These are phyloP conservation scores for Triadica sebifera DNA, from an alignment of 345 rosid species.

Conservation along the genomic window DNA sequence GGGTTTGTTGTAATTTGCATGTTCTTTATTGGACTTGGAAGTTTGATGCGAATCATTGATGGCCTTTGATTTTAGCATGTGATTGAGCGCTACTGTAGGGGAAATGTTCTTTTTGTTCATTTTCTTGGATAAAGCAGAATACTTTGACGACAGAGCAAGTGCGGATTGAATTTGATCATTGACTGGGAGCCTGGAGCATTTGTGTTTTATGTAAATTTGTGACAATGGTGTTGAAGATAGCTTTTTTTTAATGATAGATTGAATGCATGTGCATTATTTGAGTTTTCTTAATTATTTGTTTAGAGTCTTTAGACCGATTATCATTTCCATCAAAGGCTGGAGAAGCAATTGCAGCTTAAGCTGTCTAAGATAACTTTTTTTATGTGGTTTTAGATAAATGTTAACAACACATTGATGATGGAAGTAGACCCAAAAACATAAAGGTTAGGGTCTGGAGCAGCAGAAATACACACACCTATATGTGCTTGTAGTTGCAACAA, in stretches of 20 bases:
- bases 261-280: not conserved
- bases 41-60: not conserved
- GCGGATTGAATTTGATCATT: not conserved
- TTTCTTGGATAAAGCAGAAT: not conserved
- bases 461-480: not conserved
- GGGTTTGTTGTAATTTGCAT: conserved; percentile 3
- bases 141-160: not conserved
- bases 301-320: not conserved
- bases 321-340: not conserved
- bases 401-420: conserved; percentile 6
- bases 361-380: not conserved
- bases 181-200: not conserved
- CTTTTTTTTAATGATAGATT: not conserved
- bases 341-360: not conserved
- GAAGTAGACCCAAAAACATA: not conserved
- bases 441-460: not conserved
- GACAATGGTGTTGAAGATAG: not conserved
- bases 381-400: conserved; percentile 4
- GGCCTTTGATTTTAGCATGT: not conserved
- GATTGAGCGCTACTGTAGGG: not conserved
- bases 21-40: conserved; percentile 2
- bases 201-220: not conserved
- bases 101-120: conserved; percentile 2
- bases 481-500: not conserved
- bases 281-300: not conserved